A percentile compares a stretch with the other conserved stretches of the same genome.
Conservation (phyloP, 2,329 filamentous ascomycete species). For the Sporothrix protearum region DNA sequence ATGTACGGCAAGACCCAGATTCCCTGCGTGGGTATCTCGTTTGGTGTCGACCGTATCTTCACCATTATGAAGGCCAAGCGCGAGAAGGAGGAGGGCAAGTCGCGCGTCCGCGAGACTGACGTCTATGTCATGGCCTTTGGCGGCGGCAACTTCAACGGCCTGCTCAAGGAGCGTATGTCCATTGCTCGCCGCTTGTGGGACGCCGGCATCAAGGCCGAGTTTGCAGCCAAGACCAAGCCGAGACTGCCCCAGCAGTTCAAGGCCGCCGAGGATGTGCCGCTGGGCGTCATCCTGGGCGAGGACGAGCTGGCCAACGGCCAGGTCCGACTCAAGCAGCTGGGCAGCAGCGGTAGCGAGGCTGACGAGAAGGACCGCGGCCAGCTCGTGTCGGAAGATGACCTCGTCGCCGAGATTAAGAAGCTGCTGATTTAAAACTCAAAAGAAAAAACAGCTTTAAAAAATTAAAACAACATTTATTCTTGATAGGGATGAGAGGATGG, state of each 20-base stretch:
- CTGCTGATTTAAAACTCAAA: conserved; percentile 24
- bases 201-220: conserved; percentile 86
- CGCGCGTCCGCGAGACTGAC: conserved; percentile 73
- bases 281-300: conserved; percentile 85
- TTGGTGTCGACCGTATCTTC: conserved; percentile 94
- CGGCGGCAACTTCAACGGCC: conserved; percentile 65
- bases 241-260: conserved; percentile 90
- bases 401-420: conserved; percentile 61
- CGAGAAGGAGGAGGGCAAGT: conserved; percentile 44
- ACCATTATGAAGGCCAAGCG: conserved; percentile 78
- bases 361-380: conserved; percentile 90
- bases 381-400: conserved; percentile 60
- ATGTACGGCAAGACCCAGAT: conserved; percentile 90
- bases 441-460: background rate
- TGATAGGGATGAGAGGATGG: background rate
- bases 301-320: conserved; percentile 81
- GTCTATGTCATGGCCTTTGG: conserved; percentile 95
- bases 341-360: conserved; percentile 52
- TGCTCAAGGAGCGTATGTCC: conserved; percentile 79
- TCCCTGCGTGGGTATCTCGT: conserved; percentile 87
- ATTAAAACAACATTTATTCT: background rate
- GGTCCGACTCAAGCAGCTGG: conserved; percentile 81
- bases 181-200: conserved; percentile 77
- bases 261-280: conserved; percentile 80
- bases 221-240: conserved; percentile 84